Base-by-base conservation (phyloP, 805 yeast species). In the Saccharomycopsis malanga region DNA sequence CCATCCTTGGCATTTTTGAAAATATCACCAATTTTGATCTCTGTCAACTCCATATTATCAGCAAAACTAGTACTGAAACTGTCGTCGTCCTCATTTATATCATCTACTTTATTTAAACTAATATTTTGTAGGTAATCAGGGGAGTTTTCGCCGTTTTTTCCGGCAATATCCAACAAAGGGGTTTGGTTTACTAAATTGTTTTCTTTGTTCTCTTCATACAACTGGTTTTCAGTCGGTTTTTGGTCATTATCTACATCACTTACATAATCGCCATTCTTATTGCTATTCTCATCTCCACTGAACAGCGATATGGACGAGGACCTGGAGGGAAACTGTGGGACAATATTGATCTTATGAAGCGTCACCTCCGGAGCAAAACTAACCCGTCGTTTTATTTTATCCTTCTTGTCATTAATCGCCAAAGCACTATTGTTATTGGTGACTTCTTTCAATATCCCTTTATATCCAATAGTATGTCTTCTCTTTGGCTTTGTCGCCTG, bases 291-390 rank as follows among this genome's bases (percentile, higher is more conserved):
- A 6, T 43, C 29, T 14, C 41, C 42, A 32, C 32, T 41, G 24
- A 29, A 17, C 29, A 42, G 30, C n/a, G 39, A 34, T n/a, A 27
- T 20, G 22, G 35, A 34, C 12, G 43, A 44, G n/a, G 38, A 38
- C 7, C 29, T 17, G 10, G 23, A 29, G n/a, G 44, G 10, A 18
- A 24, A 30, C 48, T 3, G 34, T 14, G 64, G 61, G 12, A 55
- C 38, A 10, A 61, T 54, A 27, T 57, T 74, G 48, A 68, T 66
- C 56, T 74, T 72, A 56, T 77, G 81, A 27, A 78, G 65, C 5
- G 79, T 76, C 0, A 77, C 82, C 49, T 76, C 81, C 1, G 81
- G 80, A 1, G 87, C 86, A 65, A 81, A 81, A 20, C 83, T 76
- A 3, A 82, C 87, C n/a, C 87, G 61, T 45, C 87, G 63, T 32